Percentiles rank a stretch among this genome's conserved stretches.
These are phyloP conservation scores for Claviceps africana DNA, from an alignment of 2,329 filamentous ascomycete species.

Conservation along the genomic window DNA sequence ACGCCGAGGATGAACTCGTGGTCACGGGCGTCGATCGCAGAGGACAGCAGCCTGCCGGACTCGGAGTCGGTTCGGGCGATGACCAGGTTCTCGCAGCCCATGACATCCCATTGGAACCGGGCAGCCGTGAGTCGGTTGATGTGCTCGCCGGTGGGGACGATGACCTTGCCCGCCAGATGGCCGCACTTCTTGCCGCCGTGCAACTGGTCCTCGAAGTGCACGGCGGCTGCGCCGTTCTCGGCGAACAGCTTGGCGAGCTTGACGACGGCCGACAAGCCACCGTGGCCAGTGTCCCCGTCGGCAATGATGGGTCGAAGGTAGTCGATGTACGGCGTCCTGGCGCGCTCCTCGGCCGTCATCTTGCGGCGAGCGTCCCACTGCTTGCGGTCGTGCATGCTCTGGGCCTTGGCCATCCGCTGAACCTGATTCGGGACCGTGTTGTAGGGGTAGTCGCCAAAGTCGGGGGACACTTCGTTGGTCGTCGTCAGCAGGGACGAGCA, in stretches of 20 bases:
- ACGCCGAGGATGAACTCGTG: constrained; percentile 94
- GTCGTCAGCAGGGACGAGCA: constrained; percentile 86
- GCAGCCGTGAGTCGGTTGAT: constrained; percentile 88
- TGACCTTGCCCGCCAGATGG: constrained; percentile 87
- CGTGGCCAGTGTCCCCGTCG: constrained; percentile 92
- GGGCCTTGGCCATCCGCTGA: constrained; percentile 87
- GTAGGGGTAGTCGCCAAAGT: constrained; percentile 98
- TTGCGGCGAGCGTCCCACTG: constrained; percentile 79
- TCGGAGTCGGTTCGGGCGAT: constrained; percentile 94
- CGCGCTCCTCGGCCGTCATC: constrained; percentile 58
- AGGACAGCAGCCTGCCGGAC: constrained; percentile 79
- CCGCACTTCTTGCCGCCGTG: constrained; percentile 98
- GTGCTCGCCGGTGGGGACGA: constrained; percentile 88
- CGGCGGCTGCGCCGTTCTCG: constrained; percentile 88
- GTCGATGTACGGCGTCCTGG: constrained; percentile 69
- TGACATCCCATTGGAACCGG: constrained; percentile 95
- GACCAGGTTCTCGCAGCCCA: constrained; percentile 89
- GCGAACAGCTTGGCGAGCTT: constrained; percentile 97
- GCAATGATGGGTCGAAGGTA: constrained; percentile 92
- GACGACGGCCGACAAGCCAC: constrained; percentile 79
- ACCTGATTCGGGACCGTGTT: constrained; percentile 98
- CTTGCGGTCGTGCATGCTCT: constrained; percentile 92
- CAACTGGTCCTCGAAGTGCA: constrained; percentile 96
- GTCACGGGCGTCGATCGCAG: constrained; percentile 82
- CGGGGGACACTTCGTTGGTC: constrained; percentile 93